Evolutionary conservation across 2,329 filamentous ascomycete genomes (phyloP).

Genomic region (Paradendryphiella salina): DNA sequence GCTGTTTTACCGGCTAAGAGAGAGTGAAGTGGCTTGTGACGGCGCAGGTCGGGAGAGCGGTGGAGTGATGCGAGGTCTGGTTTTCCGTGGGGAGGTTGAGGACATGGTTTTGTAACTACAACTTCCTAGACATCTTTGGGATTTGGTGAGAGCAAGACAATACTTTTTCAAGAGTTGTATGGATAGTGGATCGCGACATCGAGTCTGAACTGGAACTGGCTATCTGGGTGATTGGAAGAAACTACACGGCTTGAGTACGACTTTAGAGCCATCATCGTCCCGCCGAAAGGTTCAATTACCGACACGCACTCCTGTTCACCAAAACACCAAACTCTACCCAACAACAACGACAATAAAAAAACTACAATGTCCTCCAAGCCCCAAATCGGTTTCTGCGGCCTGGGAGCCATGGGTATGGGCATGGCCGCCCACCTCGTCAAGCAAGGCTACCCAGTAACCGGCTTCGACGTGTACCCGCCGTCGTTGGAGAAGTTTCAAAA

Average conservation of each 20-base stretch:
- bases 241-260: too few relatives aligned
- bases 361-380: conserved; percentile 48
- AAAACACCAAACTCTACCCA: background rate
- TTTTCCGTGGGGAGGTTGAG: background rate
- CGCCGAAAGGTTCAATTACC: too few relatives aligned
- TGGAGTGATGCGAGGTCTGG: background rate
- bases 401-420: conserved; percentile 80
- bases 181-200: too few relatives aligned
- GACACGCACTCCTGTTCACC: too few relatives aligned
- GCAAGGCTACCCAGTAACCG: conserved; percentile 67
- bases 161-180: too few relatives aligned
- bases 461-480: conserved; percentile 71
- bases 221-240: too few relatives aligned
- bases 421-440: conserved; percentile 76
- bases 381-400: conserved; percentile 69
- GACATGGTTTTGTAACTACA: background rate
- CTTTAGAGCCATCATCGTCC: too few relatives aligned
- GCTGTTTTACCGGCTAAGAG: conserved; percentile 24
- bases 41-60: conserved; percentile 10
- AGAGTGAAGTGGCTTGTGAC: background rate
- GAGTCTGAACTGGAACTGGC: too few relatives aligned
- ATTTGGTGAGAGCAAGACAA: background rate
- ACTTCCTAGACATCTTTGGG: background rate
- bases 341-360: background rate
- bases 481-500: conserved; percentile 67